A percentile compares a stretch with the other conserved stretches of the same genome.
Evolutionary conservation across 2,329 filamentous ascomycete species (phyloP).

Genomic region (Xylariaceae sp.): DNA sequence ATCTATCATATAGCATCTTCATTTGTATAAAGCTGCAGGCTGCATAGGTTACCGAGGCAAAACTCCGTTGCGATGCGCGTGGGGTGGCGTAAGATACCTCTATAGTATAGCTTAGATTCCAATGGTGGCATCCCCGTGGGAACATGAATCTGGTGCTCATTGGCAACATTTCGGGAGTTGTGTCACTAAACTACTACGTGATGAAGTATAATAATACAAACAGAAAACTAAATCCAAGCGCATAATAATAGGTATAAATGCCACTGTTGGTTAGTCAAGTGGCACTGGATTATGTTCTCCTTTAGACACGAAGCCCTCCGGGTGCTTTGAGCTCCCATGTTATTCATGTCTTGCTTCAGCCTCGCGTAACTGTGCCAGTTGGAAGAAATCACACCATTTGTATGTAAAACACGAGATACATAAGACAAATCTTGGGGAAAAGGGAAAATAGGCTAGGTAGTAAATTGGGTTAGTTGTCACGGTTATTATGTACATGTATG

Average conservation of each 20-base stretch:
- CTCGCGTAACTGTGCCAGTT: background rate
- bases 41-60: slow-evolving; percentile 19
- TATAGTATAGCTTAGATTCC: slow-evolving; percentile 3
- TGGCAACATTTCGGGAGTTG: no score
- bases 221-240: no score
- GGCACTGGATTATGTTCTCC: no score
- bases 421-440: no score
- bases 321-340: background rate
- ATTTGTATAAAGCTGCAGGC: slow-evolving; percentile 26
- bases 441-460: no score
- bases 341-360: background rate
- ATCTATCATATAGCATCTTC: slow-evolving; percentile 2
- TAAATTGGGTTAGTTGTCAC: background rate
- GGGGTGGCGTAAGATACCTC: slow-evolving; percentile 17
- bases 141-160: background rate
- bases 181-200: no score
- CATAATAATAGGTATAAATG: no score
- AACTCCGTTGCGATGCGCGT: slow-evolving; percentile 26
- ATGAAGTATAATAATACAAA: no score
- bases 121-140: background rate
- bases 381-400: background rate
- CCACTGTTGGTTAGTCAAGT: no score
- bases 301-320: background rate
- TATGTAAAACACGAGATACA: background rate
- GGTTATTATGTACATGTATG: no score